Conservation (phyloP, 2,329 filamentous ascomycete genomes). For the Daldinia sp. region DNA sequence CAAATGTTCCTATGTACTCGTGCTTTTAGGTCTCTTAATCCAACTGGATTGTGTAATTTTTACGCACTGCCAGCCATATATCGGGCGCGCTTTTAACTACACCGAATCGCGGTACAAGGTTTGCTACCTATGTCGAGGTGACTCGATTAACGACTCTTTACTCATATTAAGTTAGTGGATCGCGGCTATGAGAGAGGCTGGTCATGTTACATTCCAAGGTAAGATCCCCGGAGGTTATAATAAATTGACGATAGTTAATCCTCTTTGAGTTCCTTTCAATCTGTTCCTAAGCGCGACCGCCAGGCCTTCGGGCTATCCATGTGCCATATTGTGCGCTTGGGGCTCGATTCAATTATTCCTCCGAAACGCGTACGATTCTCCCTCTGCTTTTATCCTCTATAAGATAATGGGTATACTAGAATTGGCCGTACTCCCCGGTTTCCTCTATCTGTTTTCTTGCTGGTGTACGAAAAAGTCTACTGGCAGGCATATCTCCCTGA, state of each 20-base stretch:
- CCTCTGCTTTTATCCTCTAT: not conserved
- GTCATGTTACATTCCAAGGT: slow-evolving; percentile 6
- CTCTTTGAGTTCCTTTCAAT: slow-evolving; percentile 10
- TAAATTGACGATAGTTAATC: not conserved
- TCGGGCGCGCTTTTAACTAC: not conserved
- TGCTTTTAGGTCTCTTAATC: not conserved
- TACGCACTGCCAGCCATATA: not conserved
- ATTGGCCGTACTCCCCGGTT: slow-evolving; percentile 13
- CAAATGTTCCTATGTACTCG: not conserved
- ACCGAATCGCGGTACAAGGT: slow-evolving; percentile 9
- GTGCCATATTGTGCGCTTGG: not conserved
- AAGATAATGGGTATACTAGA: slow-evolving; percentile 1
- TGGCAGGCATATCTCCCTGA: not conserved
- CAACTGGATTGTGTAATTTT: slow-evolving; percentile 9
- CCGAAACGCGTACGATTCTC: not conserved
- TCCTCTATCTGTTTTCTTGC: slow-evolving; percentile 19
- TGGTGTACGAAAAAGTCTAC: slow-evolving; percentile 6
- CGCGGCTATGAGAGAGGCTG: not conserved
- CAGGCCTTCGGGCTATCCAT: slow-evolving; percentile 1
- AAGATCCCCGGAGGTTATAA: not conserved
- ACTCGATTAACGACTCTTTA: not conserved
- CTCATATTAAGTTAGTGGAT: slow-evolving; percentile 1
- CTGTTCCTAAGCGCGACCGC: not conserved
- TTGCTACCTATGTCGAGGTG: not conserved
- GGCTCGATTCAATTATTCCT: not conserved